Evolutionary conservation across 2,329 filamentous ascomycete species (phyloP).

Genomic region (Colletotrichum graminicola): DNA sequence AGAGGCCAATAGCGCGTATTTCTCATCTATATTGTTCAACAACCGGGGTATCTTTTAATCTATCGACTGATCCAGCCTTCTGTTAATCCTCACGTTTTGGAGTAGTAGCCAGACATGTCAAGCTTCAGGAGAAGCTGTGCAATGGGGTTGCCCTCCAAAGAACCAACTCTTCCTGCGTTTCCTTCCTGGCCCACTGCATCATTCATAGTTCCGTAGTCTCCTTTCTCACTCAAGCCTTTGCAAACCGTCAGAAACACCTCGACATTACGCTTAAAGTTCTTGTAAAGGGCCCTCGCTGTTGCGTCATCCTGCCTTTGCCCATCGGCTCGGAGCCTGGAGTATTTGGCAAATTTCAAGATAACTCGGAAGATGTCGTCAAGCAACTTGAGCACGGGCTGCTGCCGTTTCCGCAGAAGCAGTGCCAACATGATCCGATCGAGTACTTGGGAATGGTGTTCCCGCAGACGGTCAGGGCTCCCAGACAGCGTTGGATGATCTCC

Average conservation of each 20-base stretch:
- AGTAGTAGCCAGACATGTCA: slow-evolving; percentile 79
- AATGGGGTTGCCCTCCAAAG: slow-evolving; percentile 70
- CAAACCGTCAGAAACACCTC: slow-evolving; percentile 81
- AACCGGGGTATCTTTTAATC: slow-evolving; percentile 20
- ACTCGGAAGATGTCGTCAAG: slow-evolving; percentile 81
- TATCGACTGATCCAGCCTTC: not conserved
- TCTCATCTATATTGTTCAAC: not conserved
- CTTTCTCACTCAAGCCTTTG: slow-evolving; percentile 75
- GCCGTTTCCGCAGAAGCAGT: slow-evolving; percentile 79
- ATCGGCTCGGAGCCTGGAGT: slow-evolving; percentile 55
- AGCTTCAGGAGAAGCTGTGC: slow-evolving; percentile 76
- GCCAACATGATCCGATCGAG: slow-evolving; percentile 82
- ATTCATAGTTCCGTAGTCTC: slow-evolving; percentile 56
- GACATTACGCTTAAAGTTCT: slow-evolving; percentile 77
- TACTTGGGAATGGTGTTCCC: slow-evolving; percentile 77
- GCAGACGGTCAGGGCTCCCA: slow-evolving; percentile 75
- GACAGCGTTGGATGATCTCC: slow-evolving; percentile 53
- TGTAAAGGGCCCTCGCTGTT: slow-evolving; percentile 65
- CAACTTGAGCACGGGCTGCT: slow-evolving; percentile 78
- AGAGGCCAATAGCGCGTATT: not conserved
- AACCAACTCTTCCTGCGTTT: slow-evolving; percentile 48
- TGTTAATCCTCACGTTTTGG: slow-evolving; percentile 42
- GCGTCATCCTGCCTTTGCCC: slow-evolving; percentile 50
- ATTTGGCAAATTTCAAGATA: slow-evolving; percentile 78
- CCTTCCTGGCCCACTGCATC: slow-evolving; percentile 47